Percentiles rank a stretch among this genome's conserved stretches.
These are phyloP conservation scores for Russula virescens DNA, from an alignment of 768 basidiomycete species.

Conservation along the genomic window DNA sequence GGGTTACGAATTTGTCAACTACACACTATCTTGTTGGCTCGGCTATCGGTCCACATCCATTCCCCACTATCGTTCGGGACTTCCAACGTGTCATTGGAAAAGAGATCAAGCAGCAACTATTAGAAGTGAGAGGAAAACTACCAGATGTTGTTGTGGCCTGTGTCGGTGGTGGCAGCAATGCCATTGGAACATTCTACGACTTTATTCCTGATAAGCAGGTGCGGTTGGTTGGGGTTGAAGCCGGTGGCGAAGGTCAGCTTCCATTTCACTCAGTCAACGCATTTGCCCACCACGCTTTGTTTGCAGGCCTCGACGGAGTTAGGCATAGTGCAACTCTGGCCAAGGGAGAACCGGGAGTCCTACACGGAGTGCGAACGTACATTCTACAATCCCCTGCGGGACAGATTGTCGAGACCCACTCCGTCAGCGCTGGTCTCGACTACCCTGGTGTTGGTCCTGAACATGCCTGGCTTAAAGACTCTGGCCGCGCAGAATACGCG, in stretches of 20 bases:
- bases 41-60: conserved; percentile 95
- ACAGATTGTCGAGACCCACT: conserved; percentile 96
- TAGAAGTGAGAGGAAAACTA: conserved; percentile 68
- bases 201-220: conserved; percentile 88
- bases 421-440: conserved; percentile 92
- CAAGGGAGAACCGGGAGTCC: conserved; percentile 86
- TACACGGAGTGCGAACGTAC: conserved; percentile 95
- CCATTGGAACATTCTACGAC: conserved; percentile 96
- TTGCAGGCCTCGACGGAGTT: conserved; percentile 70
- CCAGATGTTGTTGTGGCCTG: conserved; percentile 95
- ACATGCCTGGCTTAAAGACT: conserved; percentile 96
- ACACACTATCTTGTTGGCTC: conserved; percentile 98
- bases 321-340: conserved; percentile 91
- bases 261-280: background rate
- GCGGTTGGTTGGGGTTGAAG: conserved; percentile 89
- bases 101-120: conserved; percentile 88
- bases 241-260: conserved; percentile 84
- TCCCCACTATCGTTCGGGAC: conserved; percentile 98
- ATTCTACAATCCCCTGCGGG: conserved; percentile 83
- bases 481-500: conserved; percentile 87
- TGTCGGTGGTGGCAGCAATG: conserved; percentile 96
- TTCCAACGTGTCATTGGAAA: conserved; percentile 93
- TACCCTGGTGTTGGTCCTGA: conserved; percentile 98
- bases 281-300: background rate
- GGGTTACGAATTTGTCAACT: conserved; percentile 91